A percentile compares a stretch with the other conserved stretches of the same genome.
Conservation (phyloP, 2,329 filamentous ascomycete genomes). For the Epichloe gansuensis region DNA sequence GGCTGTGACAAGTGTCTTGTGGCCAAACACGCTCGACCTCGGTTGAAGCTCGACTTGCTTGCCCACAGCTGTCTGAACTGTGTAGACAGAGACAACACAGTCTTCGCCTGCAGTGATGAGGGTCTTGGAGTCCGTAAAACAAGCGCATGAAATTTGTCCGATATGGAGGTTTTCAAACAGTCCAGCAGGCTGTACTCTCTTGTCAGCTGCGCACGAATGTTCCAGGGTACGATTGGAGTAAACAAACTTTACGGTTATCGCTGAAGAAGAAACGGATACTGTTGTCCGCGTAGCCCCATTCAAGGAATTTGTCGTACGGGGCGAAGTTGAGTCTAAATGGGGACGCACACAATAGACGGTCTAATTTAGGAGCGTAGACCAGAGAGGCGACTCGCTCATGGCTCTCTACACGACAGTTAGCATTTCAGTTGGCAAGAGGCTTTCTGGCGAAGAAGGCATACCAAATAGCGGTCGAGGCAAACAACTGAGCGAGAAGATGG, state of each 20-base stretch:
- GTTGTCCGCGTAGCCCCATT: slow-evolving; percentile 93
- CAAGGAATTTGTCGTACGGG: slow-evolving; percentile 84
- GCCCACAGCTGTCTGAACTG: slow-evolving; percentile 47
- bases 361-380: slow-evolving; percentile 64
- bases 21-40: slow-evolving; percentile 75
- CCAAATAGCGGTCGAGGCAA: slow-evolving; percentile 67
- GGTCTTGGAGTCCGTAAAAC: slow-evolving; percentile 81
- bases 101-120: slow-evolving; percentile 87
- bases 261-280: slow-evolving; percentile 84
- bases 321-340: slow-evolving; percentile 80
- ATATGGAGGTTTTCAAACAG: slow-evolving; percentile 91
- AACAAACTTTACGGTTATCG: slow-evolving; percentile 59
- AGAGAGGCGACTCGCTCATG: slow-evolving; percentile 72
- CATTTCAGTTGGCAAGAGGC: background rate
- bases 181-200: slow-evolving; percentile 46
- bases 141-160: slow-evolving; percentile 71
- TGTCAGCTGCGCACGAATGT: slow-evolving; percentile 15
- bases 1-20: slow-evolving; percentile 69
- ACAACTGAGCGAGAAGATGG: slow-evolving; percentile 62
- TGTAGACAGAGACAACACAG: slow-evolving; percentile 80
- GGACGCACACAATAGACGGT: slow-evolving; percentile 72
- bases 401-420: slow-evolving; percentile 32
- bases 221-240: background rate
- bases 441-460: slow-evolving; percentile 19
- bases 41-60: slow-evolving; percentile 71